Percentiles rank a stretch among this genome's conserved stretches.
Conservation (phyloP, 805 yeast genomes). For the Lipomyces lipofer region DNA sequence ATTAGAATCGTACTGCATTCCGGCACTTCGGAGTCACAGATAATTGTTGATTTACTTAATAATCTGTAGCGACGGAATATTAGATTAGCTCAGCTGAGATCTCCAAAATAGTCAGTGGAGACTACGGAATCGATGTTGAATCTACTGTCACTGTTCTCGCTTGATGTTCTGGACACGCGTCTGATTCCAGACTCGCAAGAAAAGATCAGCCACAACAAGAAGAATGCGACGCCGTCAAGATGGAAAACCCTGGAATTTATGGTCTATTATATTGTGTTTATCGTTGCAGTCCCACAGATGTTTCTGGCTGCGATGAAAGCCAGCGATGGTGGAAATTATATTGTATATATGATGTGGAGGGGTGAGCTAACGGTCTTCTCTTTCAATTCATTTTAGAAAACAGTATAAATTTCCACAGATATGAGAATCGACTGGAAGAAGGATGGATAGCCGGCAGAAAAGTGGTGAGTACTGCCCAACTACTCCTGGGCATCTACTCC, state of each 20-base stretch:
- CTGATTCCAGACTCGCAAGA: slow-evolving; percentile 42
- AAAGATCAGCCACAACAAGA: slow-evolving; percentile 33
- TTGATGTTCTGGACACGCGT: slow-evolving; percentile 48
- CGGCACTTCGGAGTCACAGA: too few species aligned
- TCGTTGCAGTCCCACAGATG: slow-evolving; percentile 78
- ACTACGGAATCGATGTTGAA: too few species aligned
- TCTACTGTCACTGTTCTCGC: slow-evolving; percentile 37
- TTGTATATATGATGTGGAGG: background rate
- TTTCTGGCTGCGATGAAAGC: slow-evolving; percentile 78
- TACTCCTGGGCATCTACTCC: too few species aligned
- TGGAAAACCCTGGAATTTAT: slow-evolving; percentile 81
- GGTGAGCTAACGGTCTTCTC: background rate
- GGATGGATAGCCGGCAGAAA: slow-evolving; percentile 93
- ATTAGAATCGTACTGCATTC: too few species aligned
- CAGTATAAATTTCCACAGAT: slow-evolving; percentile 70
- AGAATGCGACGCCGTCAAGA: slow-evolving; percentile 46
- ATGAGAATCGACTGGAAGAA: slow-evolving; percentile 58
- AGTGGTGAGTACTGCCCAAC: slow-evolving; percentile 47
- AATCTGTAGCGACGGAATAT: too few species aligned
- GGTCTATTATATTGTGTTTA: slow-evolving; percentile 63
- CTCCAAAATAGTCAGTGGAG: too few species aligned
- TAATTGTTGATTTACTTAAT: too few species aligned
- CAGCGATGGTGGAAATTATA: slow-evolving; percentile 46
- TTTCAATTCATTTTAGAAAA: too few species aligned
- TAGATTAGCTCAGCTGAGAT: too few species aligned